A percentile compares a stretch with the other conserved stretches of the same genome.
Conservation (phyloP, 176 grass and related monocot species). For the Otatea glauca region DNA sequence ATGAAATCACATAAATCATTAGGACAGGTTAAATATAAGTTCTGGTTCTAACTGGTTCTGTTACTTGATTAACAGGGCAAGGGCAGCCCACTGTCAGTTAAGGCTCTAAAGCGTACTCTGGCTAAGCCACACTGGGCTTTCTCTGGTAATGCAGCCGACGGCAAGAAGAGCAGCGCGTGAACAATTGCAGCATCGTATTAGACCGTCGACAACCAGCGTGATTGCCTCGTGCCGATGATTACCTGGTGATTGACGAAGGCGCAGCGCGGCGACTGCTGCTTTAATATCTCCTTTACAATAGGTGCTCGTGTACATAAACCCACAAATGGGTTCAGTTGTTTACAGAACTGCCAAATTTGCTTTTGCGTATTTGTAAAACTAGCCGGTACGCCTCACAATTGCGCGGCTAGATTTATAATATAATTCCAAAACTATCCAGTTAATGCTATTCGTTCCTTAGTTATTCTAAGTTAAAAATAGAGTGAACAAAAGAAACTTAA, state of each 20-base stretch:
- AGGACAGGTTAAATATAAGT: neutral
- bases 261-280: constrained; percentile 11
- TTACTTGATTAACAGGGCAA: constrained; percentile 64
- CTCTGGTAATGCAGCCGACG: constrained; percentile 37
- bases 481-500: too few species aligned
- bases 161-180: constrained; percentile 69
- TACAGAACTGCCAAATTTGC: constrained; percentile 48
- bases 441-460: too few species aligned
- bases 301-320: constrained; percentile 58
- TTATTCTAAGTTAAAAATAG: too few species aligned
- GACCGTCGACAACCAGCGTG: constrained; percentile 17
- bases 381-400: too few species aligned
- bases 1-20: neutral
- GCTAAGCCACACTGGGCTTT: constrained; percentile 57
- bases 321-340: constrained; percentile 44
- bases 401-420: too few species aligned
- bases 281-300: constrained; percentile 34
- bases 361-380: constrained; percentile 36
- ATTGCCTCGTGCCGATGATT: neutral
- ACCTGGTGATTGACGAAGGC: neutral
- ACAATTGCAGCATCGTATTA: neutral
- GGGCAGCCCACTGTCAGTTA: constrained; percentile 71
- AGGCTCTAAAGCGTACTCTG: constrained; percentile 59
- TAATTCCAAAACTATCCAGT: too few species aligned
- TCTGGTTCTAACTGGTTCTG: constrained; percentile 19